Base-by-base conservation (phyloP, 371 early-diverging fungal genomes). In the Mucor mucedo region DNA sequence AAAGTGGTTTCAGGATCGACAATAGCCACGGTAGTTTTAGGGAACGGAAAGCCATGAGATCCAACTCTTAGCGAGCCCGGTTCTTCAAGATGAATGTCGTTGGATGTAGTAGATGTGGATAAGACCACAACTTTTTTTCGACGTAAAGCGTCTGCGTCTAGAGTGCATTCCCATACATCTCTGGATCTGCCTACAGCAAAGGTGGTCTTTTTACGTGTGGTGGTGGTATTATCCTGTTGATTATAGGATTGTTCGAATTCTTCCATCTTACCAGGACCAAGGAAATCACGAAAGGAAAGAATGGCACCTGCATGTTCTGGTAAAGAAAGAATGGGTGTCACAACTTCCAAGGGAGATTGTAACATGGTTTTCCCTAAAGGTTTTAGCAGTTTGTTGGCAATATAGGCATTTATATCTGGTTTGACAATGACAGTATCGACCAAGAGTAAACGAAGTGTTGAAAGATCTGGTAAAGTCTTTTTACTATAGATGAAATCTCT, bases 1-100 rank as follows among this genome's bases (percentile, higher is more conserved):
- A 88, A 80, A 2, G 83, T 79, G 29, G 90, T 91, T 45, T 91
- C 89, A 5, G 95, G 93, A 60, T 95, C 91, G 1, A 95, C 93
- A 52, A 95, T 87, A 2, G 91, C 91, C 8, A 95, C 76, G 0
- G 91, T 87, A 0, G 84, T 84, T 76, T 75, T 33, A 13, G 90
- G 87, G 75, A 84, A 82, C 1, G 79, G 83, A 61, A 84, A 86
- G 0, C 90, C 90, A 76, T 88, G 88, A 0, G 88, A 82, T 1
- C 75, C 73, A 0, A 79, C 75, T 28, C 63, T 63, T 2, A 75
- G 42, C 13, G 52, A 47, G 2, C 70, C 69, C 0, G 59, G 49
- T n/a, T 59, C 52, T 9, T 68, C 63, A 0, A 33, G 40, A 9
- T 11, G 13, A 0, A n/a, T 42, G 30, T 60, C 54, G 2, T 45